A percentile compares a stretch with the other conserved stretches of the same genome.
These are phyloP conservation scores for Spathaspora girioi DNA, from an alignment of 805 yeast species.

Conservation along the genomic window DNA sequence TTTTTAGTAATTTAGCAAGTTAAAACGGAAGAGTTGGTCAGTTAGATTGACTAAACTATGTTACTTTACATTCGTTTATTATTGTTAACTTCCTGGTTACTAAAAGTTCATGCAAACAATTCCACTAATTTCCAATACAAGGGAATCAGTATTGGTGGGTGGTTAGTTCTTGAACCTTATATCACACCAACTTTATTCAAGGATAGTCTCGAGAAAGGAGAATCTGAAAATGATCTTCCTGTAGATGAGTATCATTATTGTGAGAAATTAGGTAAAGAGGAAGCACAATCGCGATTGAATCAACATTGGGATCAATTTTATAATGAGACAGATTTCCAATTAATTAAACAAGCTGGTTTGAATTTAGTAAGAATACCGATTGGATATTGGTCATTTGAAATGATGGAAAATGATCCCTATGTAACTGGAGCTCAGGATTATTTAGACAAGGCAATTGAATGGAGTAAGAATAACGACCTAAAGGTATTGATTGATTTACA, in stretches of 20 bases:
- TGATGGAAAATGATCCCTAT: constrained; percentile 51
- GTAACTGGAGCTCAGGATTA: constrained; percentile 64
- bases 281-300: constrained; percentile 40
- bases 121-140: constrained; percentile 19
- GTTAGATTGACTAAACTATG: not conserved
- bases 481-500: constrained; percentile 76
- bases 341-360: constrained; percentile 51
- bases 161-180: constrained; percentile 65
- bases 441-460: constrained; percentile 59
- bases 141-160: constrained; percentile 49
- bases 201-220: constrained; percentile 13
- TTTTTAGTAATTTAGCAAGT: too few species aligned
- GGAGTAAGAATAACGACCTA: constrained; percentile 60
- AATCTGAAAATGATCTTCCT: constrained; percentile 33
- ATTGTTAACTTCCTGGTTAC: not conserved
- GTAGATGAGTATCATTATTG: constrained; percentile 61
- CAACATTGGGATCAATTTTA: constrained; percentile 59
- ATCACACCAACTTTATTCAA: constrained; percentile 62
- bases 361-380: constrained; percentile 73
- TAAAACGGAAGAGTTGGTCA: too few species aligned
- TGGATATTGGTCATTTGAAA: constrained; percentile 77
- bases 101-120: not conserved
- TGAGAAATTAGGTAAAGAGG: constrained; percentile 43
- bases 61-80: not conserved
- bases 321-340: constrained; percentile 53